Conservation (phyloP, 169 alveolate species). For the Eimeria sp. region DNA sequence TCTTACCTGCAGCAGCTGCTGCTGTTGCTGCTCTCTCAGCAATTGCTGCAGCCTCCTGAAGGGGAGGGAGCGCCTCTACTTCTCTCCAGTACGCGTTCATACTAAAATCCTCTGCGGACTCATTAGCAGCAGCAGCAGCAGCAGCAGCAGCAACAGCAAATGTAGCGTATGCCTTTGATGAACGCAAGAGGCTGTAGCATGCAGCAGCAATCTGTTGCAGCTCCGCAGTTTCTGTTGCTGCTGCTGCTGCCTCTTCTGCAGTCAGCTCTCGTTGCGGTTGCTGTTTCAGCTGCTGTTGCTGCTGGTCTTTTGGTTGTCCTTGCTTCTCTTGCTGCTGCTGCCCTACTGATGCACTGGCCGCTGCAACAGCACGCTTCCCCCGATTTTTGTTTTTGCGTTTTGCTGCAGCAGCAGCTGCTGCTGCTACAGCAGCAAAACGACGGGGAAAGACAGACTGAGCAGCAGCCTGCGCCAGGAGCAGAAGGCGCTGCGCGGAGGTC, state of each 20-base stretch:
- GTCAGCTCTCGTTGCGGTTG: neutral
- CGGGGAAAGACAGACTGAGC: conserved; percentile 24
- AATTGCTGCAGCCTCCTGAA: neutral
- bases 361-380: neutral
- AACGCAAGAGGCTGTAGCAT: neutral
- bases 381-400: neutral
- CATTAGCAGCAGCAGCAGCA: neutral
- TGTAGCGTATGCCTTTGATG: neutral
- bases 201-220: conserved; percentile 23
- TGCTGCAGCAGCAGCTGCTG: conserved; percentile 17
- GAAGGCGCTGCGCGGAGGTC: neutral
- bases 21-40: conserved; percentile 2
- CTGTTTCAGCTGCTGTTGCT: neutral
- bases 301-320: too few species aligned
- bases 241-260: conserved; percentile 46
- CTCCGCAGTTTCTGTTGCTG: conserved; percentile 27
- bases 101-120: neutral
- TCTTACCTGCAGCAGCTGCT: neutral
- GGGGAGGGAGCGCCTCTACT: too few species aligned
- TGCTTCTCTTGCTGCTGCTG: conserved; percentile 3
- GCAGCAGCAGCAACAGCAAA: conserved; percentile 32
- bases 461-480: conserved; percentile 22
- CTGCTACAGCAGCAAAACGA: conserved; percentile 7
- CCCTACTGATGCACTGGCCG: neutral
- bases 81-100: neutral